Evolutionary conservation across 2,329 filamentous ascomycete genomes (phyloP), one percentile per base, ranked within the genome.

Genomic region (Aspergillus quadrilineatus): DNA sequence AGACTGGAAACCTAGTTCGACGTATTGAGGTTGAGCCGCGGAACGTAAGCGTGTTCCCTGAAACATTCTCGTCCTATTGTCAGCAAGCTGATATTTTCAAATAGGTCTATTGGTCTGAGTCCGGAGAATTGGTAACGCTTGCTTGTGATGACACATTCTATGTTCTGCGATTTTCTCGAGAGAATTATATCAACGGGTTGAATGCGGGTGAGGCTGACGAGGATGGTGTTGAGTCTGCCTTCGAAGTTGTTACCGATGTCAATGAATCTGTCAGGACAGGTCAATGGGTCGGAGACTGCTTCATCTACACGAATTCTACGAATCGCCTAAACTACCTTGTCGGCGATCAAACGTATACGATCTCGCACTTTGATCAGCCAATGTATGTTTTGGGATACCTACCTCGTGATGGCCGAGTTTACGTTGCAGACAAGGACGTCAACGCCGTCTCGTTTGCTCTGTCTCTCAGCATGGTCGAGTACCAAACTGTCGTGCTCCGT

Each of bases 241-340:
- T 99, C 65, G 94, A 97, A 70, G 89, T 97, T 29, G 90, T 97
- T 53, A 96, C 92, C 26, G 94, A 97, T 72, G 92, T 97, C 69
- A 93, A 89, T 70, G 94, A 97, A 77, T 90, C 84, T 62, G 92
- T 97, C 50, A 89, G 90, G 63, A 97, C 93, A 17, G 94, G 93
- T 65, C 90, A 96, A 78, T 99, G 94, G 94, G 90, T 99, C 56
- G 94, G 94, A 60, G 94, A 99, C 78, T 96, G 93, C 79, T 96
- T 99, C 82, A 92, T 97, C 73, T 99, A 97, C 82, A 97, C 94
- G 54, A 97, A 96, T 81, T 89, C 84, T 73, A 96, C 92, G 8
- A 97, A 97, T 81, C 89, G 94, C 60, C 82, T 99, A 58, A 97
- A 97, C 80, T 97, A 97, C 78, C 85, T 99, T 22, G 93, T 99